phyloP scores from a whole-genome alignment of 73 alveolate genomes.

The Tetrahymena thermophila region DNA sequence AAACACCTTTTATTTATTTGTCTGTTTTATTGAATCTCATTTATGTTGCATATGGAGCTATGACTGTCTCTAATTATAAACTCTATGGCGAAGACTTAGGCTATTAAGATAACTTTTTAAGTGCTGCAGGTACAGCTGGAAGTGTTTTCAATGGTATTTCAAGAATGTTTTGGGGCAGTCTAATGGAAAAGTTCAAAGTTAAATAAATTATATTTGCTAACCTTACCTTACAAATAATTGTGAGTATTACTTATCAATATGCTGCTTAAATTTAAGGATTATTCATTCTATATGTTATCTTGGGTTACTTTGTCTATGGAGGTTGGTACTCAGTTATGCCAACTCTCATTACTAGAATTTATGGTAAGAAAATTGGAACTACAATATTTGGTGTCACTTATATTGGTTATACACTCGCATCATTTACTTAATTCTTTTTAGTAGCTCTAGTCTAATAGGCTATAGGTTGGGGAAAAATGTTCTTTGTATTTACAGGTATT shows the following conservation, averaged over 20 bases:
- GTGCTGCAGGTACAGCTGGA: neutral
- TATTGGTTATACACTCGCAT: neutral
- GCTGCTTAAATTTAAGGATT: neutral
- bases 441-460: neutral
- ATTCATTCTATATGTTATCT: neutral
- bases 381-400: neutral
- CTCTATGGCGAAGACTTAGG: neutral
- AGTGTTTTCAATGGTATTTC: neutral
- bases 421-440: neutral
- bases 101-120: neutral
- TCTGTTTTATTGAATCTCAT: neutral
- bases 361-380: neutral
- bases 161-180: neutral
- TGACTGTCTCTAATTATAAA: neutral
- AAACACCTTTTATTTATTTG: neutral
- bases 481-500: neutral
- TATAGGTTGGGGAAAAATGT: neutral
- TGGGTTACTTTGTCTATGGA: neutral
- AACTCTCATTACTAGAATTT: neutral
- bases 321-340: neutral
- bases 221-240: neutral
- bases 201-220: neutral
- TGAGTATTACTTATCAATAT: neutral
- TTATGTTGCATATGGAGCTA: neutral
- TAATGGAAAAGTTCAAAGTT: neutral